A percentile compares a stretch with the other conserved stretches of the same genome.
These are phyloP conservation scores for Emericellopsis cladophorae DNA, from an alignment of 2,329 filamentous ascomycete species.

Conservation along the genomic window DNA sequence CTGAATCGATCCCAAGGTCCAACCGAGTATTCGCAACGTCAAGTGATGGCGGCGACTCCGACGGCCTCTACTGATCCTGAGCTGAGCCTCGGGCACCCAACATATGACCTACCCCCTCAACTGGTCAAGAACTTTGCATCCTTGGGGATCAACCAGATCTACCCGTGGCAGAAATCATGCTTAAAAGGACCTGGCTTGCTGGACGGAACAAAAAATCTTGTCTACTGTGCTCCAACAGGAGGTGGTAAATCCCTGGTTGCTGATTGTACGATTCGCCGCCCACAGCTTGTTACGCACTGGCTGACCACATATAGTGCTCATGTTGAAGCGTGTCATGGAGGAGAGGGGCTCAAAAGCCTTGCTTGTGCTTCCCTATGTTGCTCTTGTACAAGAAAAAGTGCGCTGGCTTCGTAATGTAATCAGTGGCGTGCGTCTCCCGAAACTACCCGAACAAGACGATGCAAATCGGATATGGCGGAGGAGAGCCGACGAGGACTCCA, in stretches of 20 bases:
- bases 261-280: conserved; percentile 26
- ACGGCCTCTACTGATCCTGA: conserved; percentile 36
- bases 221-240: conserved; percentile 71
- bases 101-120: conserved; percentile 47
- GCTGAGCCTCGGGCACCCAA: conserved; percentile 48
- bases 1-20: conserved; percentile 10
- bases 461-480: conserved; percentile 32
- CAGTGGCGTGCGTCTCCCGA: conserved; percentile 36
- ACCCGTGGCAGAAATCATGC: conserved; percentile 70
- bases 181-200: conserved; percentile 55
- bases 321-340: conserved; percentile 58
- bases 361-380: conserved; percentile 64
- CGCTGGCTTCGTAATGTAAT: conserved; percentile 60
- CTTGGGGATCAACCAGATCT: conserved; percentile 61
- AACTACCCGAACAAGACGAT: conserved; percentile 18
- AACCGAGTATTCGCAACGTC: conserved; percentile 46
- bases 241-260: conserved; percentile 69
- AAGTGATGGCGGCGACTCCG: conserved; percentile 37
- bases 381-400: conserved; percentile 68
- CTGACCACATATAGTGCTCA: conserved; percentile 24
- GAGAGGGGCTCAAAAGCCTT: conserved; percentile 54
- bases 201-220: conserved; percentile 52
- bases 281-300: background rate
- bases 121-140: conserved; percentile 52
- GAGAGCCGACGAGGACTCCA: conserved; percentile 40